A percentile compares a stretch with the other conserved stretches of the same genome.
phyloP scores from a whole-genome alignment of 805 yeast genomes.

The Cyberlindnera xylosilytica region DNA sequence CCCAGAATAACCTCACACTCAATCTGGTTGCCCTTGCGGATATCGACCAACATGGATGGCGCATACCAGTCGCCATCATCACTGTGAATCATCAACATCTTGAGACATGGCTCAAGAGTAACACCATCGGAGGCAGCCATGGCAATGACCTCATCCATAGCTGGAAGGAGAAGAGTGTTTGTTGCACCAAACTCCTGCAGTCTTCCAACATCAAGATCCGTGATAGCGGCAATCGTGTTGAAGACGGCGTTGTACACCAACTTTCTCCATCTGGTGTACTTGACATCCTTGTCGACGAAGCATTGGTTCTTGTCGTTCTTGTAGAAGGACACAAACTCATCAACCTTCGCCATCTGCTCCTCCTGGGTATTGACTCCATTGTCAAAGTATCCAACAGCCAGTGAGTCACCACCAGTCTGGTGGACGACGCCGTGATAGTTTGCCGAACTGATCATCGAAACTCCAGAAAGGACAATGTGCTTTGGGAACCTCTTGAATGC shows the following conservation, averaged over 20 bases:
- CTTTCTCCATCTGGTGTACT: constrained; percentile 59
- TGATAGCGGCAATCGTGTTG: constrained; percentile 60
- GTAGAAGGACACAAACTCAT: constrained; percentile 45
- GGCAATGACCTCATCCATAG: constrained; percentile 62
- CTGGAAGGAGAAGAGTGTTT: constrained; percentile 45
- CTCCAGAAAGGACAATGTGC: constrained; percentile 55
- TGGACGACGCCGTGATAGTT: constrained; percentile 41
- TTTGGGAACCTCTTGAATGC: constrained; percentile 47
- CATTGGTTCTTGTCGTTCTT: constrained; percentile 40
- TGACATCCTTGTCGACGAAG: constrained; percentile 41
- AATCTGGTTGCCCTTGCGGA: constrained; percentile 59
- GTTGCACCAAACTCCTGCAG: constrained; percentile 42
- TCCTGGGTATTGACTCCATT: constrained; percentile 31
- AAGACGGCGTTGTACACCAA: constrained; percentile 66
- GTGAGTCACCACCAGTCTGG: constrained; percentile 44
- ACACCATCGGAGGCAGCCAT: constrained; percentile 72
- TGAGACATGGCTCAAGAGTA: constrained; percentile 46
- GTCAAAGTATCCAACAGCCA: constrained; percentile 47
- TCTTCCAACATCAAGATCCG: constrained; percentile 59
- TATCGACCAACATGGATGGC: constrained; percentile 76
- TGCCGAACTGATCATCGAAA: constrained; percentile 56
- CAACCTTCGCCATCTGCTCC: constrained; percentile 32
- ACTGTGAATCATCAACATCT: constrained; percentile 48
- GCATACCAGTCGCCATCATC: constrained; percentile 58
- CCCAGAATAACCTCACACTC: constrained; percentile 75